These are phyloP conservation scores for Coemansia sp. DNA, from an alignment of 192 early-diverging fungal species.

Conservation along the genomic window DNA sequence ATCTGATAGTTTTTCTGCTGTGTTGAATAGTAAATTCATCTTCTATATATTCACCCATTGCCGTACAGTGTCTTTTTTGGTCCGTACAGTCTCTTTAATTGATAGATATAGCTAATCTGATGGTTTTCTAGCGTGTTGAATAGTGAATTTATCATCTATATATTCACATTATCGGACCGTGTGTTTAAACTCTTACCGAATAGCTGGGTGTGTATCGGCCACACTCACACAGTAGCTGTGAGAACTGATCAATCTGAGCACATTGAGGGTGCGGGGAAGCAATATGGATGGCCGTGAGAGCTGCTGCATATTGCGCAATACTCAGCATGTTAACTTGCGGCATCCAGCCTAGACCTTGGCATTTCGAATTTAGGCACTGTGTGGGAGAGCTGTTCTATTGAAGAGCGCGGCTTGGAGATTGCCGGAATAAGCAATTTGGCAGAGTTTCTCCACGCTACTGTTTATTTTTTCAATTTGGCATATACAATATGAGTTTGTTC, in stretches of 20 bases:
- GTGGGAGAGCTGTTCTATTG: too few species aligned
- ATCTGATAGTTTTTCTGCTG: slow-evolving; percentile 6
- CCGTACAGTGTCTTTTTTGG: too few species aligned
- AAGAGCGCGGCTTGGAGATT: too few species aligned
- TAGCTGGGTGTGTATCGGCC: not conserved
- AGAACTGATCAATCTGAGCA: not conserved
- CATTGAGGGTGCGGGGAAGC: not conserved
- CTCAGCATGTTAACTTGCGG: too few species aligned
- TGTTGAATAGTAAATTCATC: not conserved
- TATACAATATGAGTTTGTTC: too few species aligned
- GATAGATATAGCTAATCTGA: not conserved
- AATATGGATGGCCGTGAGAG: not conserved
- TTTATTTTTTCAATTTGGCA: too few species aligned
- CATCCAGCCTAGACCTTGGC: too few species aligned
- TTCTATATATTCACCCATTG: not conserved
- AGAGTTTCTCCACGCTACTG: too few species aligned
- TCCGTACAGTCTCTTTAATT: too few species aligned
- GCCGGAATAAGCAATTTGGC: too few species aligned
- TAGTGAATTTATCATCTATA: not conserved
- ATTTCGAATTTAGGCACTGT: too few species aligned
- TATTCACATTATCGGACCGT: not conserved
- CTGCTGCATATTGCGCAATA: not conserved
- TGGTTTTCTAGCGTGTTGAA: not conserved
- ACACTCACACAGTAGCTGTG: not conserved
- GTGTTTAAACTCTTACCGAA: not conserved